A percentile compares a stretch with the other conserved stretches of the same genome.
phyloP scores from a whole-genome alignment of 176 grass and related monocot genomes.

The Raddia distichophylla region DNA sequence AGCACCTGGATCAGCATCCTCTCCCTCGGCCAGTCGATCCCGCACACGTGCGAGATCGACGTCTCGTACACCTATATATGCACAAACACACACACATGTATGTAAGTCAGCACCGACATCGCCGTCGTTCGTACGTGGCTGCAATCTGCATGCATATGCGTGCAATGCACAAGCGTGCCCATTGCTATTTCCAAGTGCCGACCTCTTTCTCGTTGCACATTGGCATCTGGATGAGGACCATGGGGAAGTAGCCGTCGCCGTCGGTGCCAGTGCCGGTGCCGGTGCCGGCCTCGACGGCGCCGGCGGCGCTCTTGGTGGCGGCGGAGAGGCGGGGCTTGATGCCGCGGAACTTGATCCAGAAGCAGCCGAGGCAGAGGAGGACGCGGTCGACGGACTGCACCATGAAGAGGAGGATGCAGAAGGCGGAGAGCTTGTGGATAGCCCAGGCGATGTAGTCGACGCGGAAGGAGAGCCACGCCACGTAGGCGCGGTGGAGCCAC shows the following conservation, averaged over 20 bases:
- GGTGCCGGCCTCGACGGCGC: not conserved
- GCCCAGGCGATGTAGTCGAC: constrained; percentile 79
- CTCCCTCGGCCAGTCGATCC: constrained; percentile 85
- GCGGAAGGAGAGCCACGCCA: constrained; percentile 79
- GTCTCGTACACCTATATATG: constrained; percentile 79
- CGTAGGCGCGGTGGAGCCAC: constrained; percentile 76
- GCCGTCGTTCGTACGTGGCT: not conserved
- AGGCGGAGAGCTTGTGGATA: constrained; percentile 70
- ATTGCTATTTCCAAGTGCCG: no score
- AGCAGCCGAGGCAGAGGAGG: constrained; percentile 80
- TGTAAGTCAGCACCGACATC: no score
- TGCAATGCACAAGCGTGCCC: no score
- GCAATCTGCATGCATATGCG: no score
- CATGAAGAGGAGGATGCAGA: constrained; percentile 92
- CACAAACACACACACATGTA: not conserved
- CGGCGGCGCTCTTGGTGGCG: not conserved
- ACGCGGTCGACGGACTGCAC: constrained; percentile 87
- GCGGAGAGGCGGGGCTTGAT: constrained; percentile 56
- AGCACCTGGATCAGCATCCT: constrained; percentile 86
- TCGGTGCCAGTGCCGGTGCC: not conserved
- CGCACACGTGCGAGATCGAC: constrained; percentile 85
- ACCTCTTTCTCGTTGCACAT: constrained; percentile 99
- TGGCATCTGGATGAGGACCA: constrained; percentile 95
- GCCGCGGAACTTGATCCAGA: constrained; percentile 91
- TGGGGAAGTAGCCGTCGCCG: constrained; percentile 56